Evolutionary conservation across 306 rosid genomes (phyloP).

Genomic region (Malus asiatica): DNA sequence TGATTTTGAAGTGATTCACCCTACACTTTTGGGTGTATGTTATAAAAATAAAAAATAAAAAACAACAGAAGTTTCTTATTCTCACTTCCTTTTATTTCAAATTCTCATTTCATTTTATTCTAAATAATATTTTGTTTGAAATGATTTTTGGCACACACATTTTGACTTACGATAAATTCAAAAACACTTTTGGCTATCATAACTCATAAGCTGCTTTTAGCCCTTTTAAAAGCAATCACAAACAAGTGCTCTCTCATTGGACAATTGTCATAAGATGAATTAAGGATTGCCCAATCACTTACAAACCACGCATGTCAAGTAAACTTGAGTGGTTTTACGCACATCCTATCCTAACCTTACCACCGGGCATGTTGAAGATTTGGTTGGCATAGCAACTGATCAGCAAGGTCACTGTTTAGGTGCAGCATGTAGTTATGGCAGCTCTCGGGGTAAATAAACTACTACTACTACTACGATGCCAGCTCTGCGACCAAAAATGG

Average conservation of each 20-base stretch:
- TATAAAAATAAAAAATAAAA: too few species aligned
- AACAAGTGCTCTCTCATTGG: neutral
- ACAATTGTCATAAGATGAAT: neutral
- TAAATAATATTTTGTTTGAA: too few species aligned
- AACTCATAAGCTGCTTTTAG: neutral
- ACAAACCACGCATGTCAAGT: neutral
- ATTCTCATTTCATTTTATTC: too few species aligned
- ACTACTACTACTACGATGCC: constrained; percentile 8
- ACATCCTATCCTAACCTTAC: neutral
- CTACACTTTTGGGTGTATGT: neutral
- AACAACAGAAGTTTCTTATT: too few species aligned
- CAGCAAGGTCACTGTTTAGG: neutral
- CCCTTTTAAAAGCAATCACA: neutral
- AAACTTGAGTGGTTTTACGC: neutral
- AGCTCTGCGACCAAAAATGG: constrained; percentile 30
- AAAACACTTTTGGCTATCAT: neutral
- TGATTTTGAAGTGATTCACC: neutral
- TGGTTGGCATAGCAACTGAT: neutral
- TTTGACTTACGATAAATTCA: too few species aligned
- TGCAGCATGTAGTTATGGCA: constrained; percentile 6
- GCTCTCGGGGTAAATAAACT: neutral
- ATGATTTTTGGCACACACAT: too few species aligned
- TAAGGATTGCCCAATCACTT: neutral
- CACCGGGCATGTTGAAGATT: neutral
- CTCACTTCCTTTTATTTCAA: too few species aligned